Evolutionary conservation across 2,329 filamentous ascomycete genomes (phyloP), one percentile per base, ranked within the genome.

Genomic region (Diaporthe batatas): DNA sequence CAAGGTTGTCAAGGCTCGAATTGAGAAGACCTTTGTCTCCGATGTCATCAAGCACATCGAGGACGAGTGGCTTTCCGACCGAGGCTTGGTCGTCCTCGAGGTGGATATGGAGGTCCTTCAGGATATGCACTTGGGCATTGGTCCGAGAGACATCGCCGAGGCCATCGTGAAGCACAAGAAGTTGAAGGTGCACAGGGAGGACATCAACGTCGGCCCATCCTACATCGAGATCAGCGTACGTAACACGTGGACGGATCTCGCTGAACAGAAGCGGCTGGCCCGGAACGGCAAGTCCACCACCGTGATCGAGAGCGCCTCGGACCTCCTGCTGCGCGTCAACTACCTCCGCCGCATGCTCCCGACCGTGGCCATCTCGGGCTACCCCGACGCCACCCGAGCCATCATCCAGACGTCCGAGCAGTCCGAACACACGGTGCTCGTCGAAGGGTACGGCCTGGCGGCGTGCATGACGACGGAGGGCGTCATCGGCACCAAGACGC

Each of bases 391-490:
- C 4, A 88, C 90, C 12, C 92, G 96, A 76, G 95, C 95, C 62
- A 95, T 98, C 77, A 96, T 98, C 80, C 92, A 96, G 78, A 95
- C 94, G 2, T 91, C 92, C 64, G 91, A 94, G 70, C 85, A 89
- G 3, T 88, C 86, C 39, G 91, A 92, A 49, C 88, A 92, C 77
- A 91, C 89, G 21, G 94, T 96, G 58, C 87, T 98, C 0, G 96
- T 99, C 4, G 96, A 98, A 87, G 96, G 96, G 2, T 98, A 99
- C 82, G 96, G 96, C 0, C 86, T 99, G 64, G 65, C 90, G 91
- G 89, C 91, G 39, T 98, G 95, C 84, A 97, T 99, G 92, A 97
- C 92, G 12, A 99, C 96, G 0, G 93, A 95, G 75, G 96, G 96
- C 75, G 93, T 99, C 6, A 87, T 97, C 71, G 95, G 95, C 71